phyloP scores from a whole-genome alignment of 169 alveolate species.

The Cardiosporidium cionae region DNA sequence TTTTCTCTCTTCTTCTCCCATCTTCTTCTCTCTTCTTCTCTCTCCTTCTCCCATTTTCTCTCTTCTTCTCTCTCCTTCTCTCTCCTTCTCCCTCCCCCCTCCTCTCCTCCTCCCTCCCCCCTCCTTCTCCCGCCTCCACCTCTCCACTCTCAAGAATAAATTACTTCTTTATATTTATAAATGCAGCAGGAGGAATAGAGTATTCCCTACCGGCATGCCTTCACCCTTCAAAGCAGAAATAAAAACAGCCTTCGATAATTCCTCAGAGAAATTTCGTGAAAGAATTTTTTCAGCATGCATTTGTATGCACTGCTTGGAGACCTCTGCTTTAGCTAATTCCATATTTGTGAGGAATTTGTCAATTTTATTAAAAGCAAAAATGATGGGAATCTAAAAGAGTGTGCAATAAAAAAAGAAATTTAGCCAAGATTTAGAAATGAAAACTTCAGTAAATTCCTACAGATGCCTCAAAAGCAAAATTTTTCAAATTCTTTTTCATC shows the following conservation, averaged over 20 bases:
- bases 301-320: slow-evolving; percentile 28
- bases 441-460: no score
- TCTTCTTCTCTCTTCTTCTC: no score
- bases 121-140: not conserved
- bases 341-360: slow-evolving; percentile 46
- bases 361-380: slow-evolving; percentile 54
- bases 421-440: no score
- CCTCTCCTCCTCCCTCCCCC: not conserved
- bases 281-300: slow-evolving; percentile 43
- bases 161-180: not conserved
- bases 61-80: no score
- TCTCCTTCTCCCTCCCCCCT: not conserved
- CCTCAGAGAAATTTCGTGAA: slow-evolving; percentile 25
- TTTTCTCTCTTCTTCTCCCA: no score
- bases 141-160: not conserved
- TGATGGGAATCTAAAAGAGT: slow-evolving; percentile 53
- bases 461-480: no score
- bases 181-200: not conserved
- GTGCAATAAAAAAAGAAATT: no score
- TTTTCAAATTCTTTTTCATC: no score
- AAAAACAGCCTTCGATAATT: slow-evolving; percentile 41
- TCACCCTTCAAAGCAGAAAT: slow-evolving; percentile 47
- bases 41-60: no score
- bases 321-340: no score
- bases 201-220: not conserved